Evolutionary conservation across 2,329 filamentous ascomycete species (phyloP), one percentile per base, ranked within the genome.

Genomic region (Microascus cirrosus): DNA sequence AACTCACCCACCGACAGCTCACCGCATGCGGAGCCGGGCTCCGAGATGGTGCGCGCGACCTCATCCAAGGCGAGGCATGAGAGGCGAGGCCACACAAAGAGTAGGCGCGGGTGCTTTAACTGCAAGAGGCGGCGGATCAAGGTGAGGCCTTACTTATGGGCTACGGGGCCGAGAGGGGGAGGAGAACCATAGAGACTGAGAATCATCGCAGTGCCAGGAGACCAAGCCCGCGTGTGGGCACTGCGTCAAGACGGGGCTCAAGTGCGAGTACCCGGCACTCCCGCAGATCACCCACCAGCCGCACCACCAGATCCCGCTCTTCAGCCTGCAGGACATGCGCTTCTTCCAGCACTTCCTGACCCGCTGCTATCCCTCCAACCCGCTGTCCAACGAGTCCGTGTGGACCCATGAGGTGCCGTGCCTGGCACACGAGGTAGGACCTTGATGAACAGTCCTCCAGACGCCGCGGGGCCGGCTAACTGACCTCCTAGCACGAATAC

Each of bases 401-500:
- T 89, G 86, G 86, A 81, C 81, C 7, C 82, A 84, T 28, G 78
- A 85, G 59, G 79, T 89, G 11, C 84, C 85, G 0, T 82, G 82
- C 61, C 78, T 88, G 59, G 85, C 85, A 1, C 82, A 88, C 61
- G 82, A 81, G 59, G 84, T 84, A 74, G 78, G 67, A 34, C 45
- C 4, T 50, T 12, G 18, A 42, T n/a, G n/a, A n/a, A n/a, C n/a
- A n/a, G n/a, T n/a, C n/a, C n/a, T n/a, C n/a, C n/a, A n/a, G n/a
- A n/a, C n/a, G n/a, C n/a, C n/a, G n/a, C n/a, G n/a, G n/a, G 3
- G 18, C 24, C 8, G 8, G n/a, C 20, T 50, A 24, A 54, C 62
- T 61, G 56, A 65, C 45, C 34, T 24, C 57, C 24, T 59, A 84
- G 78, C 78, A 86, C 62, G 81, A 85, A 58, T 86, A 83, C 60